Evolutionary conservation across 345 rosid genomes (phyloP).

Genomic region (Dovyalis caffra): DNA sequence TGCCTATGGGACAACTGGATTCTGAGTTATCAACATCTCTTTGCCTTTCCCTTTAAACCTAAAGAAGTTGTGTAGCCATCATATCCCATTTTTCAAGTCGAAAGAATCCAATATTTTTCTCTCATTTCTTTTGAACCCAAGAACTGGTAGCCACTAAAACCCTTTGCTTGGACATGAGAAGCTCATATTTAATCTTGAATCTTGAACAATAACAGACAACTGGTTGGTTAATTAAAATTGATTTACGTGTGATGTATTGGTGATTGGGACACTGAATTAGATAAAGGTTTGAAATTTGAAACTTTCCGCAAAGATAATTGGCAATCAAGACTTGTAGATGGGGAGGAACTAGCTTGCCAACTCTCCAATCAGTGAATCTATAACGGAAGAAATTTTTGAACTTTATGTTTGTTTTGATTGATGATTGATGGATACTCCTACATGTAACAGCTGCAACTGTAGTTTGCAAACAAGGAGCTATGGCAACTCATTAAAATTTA

Average conservation of each 20-base stretch:
- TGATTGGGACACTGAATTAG: constrained; percentile 3
- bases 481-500: too few species aligned
- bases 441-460: too few species aligned
- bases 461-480: too few species aligned
- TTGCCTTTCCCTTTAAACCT: too few species aligned
- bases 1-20: not conserved
- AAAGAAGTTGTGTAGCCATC: too few species aligned
- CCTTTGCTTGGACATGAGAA: not conserved
- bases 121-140: not conserved
- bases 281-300: not conserved
- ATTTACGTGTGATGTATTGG: not conserved
- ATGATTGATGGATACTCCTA: too few species aligned
- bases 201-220: not conserved
- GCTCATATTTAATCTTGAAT: not conserved
- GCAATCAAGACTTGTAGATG: constrained; percentile 6
- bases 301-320: not conserved
- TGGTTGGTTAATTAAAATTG: not conserved
- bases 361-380: constrained; percentile 2
- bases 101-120: too few species aligned
- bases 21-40: not conserved
- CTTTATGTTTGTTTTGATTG: not conserved
- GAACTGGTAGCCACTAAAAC: constrained; percentile 3
- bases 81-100: too few species aligned
- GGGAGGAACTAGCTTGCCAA: not conserved
- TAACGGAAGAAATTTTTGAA: not conserved